A percentile compares a stretch with the other conserved stretches of the same genome.
Evolutionary conservation across 345 rosid species (phyloP).

Genomic region (Draba incana): DNA sequence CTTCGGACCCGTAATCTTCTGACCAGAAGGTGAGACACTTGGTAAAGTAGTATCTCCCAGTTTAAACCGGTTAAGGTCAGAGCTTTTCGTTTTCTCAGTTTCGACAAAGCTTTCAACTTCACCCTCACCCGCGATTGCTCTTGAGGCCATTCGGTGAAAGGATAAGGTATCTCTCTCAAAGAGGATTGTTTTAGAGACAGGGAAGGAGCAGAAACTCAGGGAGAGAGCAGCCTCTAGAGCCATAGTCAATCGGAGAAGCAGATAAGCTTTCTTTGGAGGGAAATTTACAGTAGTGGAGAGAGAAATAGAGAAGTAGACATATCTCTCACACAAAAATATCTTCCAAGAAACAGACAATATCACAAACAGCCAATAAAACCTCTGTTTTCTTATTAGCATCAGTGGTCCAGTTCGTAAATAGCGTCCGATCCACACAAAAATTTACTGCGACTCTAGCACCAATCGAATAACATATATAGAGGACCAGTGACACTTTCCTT

Average conservation of each 20-base stretch:
- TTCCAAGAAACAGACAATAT: constrained; percentile 25
- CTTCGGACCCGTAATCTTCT: constrained; percentile 11
- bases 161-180: constrained; percentile 29
- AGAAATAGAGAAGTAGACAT: constrained; percentile 9
- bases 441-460: constrained; percentile 2
- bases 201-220: constrained; percentile 37
- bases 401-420: not conserved
- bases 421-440: constrained; percentile 5
- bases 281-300: constrained; percentile 19
- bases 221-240: constrained; percentile 33
- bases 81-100: not conserved
- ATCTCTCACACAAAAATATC: constrained; percentile 22
- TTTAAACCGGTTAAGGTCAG: not conserved
- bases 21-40: constrained; percentile 16
- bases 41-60: not conserved
- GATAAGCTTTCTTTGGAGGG: constrained; percentile 42
- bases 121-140: constrained; percentile 13
- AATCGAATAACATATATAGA: not conserved
- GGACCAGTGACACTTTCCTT: constrained; percentile 8
- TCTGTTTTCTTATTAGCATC: constrained; percentile 5
- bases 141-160: not conserved
- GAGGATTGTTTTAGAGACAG: constrained; percentile 19
- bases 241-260: constrained; percentile 15
- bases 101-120: constrained; percentile 28
- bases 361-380: constrained; percentile 32